Evolutionary conservation across 2,329 filamentous ascomycete species (phyloP), one percentile per base, ranked within the genome.

Genomic region (Malbranchea cinnamomea): DNA sequence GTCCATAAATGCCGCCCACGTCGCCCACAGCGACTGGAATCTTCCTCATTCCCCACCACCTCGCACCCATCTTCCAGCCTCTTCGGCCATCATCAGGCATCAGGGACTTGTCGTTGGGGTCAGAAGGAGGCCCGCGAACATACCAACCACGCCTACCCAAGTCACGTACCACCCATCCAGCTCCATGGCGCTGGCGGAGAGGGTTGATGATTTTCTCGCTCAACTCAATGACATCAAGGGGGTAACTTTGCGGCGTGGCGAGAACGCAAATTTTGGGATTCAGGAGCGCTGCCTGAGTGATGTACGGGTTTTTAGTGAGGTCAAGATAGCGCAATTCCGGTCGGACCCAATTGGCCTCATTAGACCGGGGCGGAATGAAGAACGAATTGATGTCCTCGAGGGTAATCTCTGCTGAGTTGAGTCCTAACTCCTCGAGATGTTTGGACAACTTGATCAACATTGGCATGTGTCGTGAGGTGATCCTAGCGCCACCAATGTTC

Each of bases 31-130:
- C 63, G 37, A 71, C 61, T 2, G 67, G 66, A 15, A 69, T 53
- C 49, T 72, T 89, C 38, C 78, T 68, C 73, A 84, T 84, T 21
- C 81, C 81, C 81, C 81, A 87, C 58, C 74, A 80, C 43, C 72
- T 70, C 28, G 80, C 80, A 18, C 81, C 81, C 76, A 83, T 78
- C 61, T 89, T 89, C 81, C 81, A 89, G 44, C 60, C 57, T 18
- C 74, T 62, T 26, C 59, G 53, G 2, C 72, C 72, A 41, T 74
- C 67, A 47, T 78, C 71, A 32, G 41, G 41, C 28, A 41, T 39
- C 26, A 44, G 43, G 37, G 19, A 47, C 22, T 36, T 24, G 6
- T 32, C 28, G 9, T 36, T 30, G n/a, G 32, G 58, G 50, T 32
- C 53, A 34, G 14, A 39, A 49, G 37, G 40, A 4, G 56, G 57